These are phyloP conservation scores for Magnaporthiopsis incrustans DNA, from an alignment of 2,329 filamentous ascomycete species.

Conservation along the genomic window DNA sequence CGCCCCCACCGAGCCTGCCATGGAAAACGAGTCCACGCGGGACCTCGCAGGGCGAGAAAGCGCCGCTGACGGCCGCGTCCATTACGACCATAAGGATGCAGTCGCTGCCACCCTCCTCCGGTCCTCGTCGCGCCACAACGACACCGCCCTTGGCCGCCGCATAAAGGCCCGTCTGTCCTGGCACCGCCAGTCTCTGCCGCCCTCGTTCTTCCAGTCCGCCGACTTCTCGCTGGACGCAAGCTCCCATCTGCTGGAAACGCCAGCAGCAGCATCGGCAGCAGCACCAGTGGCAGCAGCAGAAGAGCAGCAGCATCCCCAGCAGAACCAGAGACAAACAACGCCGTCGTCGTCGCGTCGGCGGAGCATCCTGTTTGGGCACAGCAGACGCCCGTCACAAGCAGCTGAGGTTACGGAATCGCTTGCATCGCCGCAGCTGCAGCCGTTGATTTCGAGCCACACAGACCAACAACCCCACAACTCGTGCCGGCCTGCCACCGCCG, in stretches of 20 bases:
- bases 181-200: not conserved
- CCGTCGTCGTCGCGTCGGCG: not conserved
- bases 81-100: not conserved
- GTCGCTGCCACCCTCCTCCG: not conserved
- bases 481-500: not conserved
- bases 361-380: not conserved
- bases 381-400: not conserved
- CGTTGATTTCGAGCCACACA: slow-evolving; percentile 3
- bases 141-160: not conserved
- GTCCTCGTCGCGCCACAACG: not conserved
- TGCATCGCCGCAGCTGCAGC: not conserved
- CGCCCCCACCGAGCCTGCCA: not conserved
- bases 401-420: not conserved
- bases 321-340: not conserved
- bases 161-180: not conserved
- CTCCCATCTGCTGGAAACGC: not conserved
- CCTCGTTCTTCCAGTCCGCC: not conserved
- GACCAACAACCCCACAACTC: not conserved
- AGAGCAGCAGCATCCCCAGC: not conserved
- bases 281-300: not conserved
- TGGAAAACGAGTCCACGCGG: not conserved
- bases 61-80: not conserved
- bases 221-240: not conserved
- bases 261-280: not conserved
- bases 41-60: not conserved